Evolutionary conservation across 129 eudicot genomes (phyloP).

Genomic region (Flaveria ramosissima): DNA sequence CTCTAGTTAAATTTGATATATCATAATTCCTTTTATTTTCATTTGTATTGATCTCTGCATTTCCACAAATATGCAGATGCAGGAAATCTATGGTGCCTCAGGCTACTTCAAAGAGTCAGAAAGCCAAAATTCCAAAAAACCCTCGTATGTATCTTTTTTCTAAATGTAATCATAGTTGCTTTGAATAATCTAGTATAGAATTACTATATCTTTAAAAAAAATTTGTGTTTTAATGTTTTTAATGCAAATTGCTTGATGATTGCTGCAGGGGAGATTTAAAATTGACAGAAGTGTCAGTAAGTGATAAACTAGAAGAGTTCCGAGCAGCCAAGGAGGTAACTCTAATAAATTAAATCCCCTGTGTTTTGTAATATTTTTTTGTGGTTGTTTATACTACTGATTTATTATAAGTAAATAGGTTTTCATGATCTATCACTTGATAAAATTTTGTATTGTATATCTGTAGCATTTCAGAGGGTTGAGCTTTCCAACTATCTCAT

Average conservation of each 20-base stretch:
- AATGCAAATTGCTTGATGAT: slow-evolving; percentile 11
- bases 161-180: not conserved
- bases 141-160: slow-evolving; percentile 43
- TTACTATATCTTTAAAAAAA: not conserved
- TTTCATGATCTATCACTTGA: not conserved
- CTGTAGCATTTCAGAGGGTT: slow-evolving; percentile 90
- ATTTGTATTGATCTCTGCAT: not conserved
- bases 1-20: slow-evolving; percentile 3
- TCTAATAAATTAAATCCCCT: not conserved
- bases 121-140: slow-evolving; percentile 39
- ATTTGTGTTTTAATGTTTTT: not conserved
- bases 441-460: slow-evolving; percentile 10
- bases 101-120: slow-evolving; percentile 82
- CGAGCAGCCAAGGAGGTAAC: slow-evolving; percentile 96
- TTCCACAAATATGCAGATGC: slow-evolving; percentile 63
- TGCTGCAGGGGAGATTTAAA: slow-evolving; percentile 52
- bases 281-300: slow-evolving; percentile 84
- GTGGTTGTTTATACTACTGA: not conserved
- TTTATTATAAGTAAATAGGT: not conserved
- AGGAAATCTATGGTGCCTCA: slow-evolving; percentile 89
- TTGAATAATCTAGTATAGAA: not conserved
- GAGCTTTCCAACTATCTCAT: slow-evolving; percentile 97
- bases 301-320: slow-evolving; percentile 87
- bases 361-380: not conserved
- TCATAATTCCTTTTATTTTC: not conserved